These are phyloP conservation scores for Chlamydomonas incerta DNA, from an alignment of 139 green algal species.

Conservation along the genomic window DNA sequence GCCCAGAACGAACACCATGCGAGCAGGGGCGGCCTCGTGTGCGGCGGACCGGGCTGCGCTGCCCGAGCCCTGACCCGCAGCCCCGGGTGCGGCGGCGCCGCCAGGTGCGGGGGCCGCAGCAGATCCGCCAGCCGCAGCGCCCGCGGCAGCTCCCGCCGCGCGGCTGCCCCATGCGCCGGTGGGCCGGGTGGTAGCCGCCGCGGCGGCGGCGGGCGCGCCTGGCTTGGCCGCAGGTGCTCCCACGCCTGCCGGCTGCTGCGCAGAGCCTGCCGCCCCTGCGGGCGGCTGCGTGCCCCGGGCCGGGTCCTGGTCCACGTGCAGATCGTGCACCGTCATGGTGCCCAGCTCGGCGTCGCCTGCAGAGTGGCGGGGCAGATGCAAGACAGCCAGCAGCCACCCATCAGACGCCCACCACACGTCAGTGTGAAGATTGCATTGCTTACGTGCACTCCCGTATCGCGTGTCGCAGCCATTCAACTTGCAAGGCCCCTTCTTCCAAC, in stretches of 20 bases:
- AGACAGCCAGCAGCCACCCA: too few species aligned
- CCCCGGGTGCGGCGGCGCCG: neutral
- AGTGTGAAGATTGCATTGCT: too few species aligned
- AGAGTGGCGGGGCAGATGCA: too few species aligned
- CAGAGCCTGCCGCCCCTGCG: neutral
- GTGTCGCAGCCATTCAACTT: too few species aligned
- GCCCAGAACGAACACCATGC: constrained; percentile 79
- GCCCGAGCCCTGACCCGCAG: neutral
- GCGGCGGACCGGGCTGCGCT: constrained; percentile 32
- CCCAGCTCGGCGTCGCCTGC: constrained; percentile 47
- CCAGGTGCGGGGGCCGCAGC: constrained; percentile 24
- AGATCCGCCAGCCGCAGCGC: constrained; percentile 1
- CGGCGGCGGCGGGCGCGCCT: constrained; percentile 19
- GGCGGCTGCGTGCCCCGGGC: neutral
- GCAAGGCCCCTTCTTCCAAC: too few species aligned
- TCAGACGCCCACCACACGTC: too few species aligned
- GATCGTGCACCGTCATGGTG: constrained; percentile 78
- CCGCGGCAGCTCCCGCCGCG: neutral
- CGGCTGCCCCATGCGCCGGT: neutral
- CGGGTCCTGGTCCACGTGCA: constrained; percentile 71
- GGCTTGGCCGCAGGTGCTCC: constrained; percentile 5
- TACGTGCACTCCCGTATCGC: too few species aligned
- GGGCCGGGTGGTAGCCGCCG: neutral
- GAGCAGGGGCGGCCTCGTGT: constrained; percentile 42
- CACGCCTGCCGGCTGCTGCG: neutral